Evolutionary conservation across 2,329 filamentous ascomycete genomes (phyloP), one percentile per base, ranked within the genome.

Genomic region (Talaromyces sp.): DNA sequence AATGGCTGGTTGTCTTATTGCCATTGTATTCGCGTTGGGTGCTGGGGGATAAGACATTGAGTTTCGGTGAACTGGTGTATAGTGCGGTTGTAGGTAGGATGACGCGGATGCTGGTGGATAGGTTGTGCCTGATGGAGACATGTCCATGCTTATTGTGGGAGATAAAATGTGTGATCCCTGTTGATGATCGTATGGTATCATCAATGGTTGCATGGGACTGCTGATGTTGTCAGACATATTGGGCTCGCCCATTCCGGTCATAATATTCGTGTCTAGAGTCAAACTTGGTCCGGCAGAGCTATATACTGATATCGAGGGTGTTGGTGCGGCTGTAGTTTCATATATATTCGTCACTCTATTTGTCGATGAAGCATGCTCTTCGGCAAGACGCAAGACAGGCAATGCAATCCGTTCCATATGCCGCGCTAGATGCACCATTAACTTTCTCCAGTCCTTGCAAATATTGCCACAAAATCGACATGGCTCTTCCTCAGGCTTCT

Each of bases 361-460:
- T 3, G 56, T 48, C 33, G 56, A 52, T 16, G 64, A 59, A 16
- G 60, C 19, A 16, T 59, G 37, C 16, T 82, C 78, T 61, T 76
- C 77, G 47, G 82, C 79, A 52, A 84, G 73, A 59, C 77, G 74
- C 64, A 96, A 81, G 37, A 97, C 86, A 0, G 93, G 93, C 73
- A 97, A 85, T 71, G 91, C 91, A 73, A 97, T 90, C 69, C 92
- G 88, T 76, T 97, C 92, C 92, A 97, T 95, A 75, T 97, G 93
- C 76, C 94, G 94, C 59, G 92, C 92, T 74, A 97, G 79, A 77
- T 97, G 93, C n/a, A 95, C 92, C 0, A 91, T 96, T 66, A 97
- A 81, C 79, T 96, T 96, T 83, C 96, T 97, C 92, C 92, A 97
- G 45, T 87, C 91, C 39, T 85, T 87, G 76, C 92, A 93, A 13